These are phyloP conservation scores for Pythium biforme DNA, from an alignment of 352 stramenopile genomes.

Conservation along the genomic window DNA sequence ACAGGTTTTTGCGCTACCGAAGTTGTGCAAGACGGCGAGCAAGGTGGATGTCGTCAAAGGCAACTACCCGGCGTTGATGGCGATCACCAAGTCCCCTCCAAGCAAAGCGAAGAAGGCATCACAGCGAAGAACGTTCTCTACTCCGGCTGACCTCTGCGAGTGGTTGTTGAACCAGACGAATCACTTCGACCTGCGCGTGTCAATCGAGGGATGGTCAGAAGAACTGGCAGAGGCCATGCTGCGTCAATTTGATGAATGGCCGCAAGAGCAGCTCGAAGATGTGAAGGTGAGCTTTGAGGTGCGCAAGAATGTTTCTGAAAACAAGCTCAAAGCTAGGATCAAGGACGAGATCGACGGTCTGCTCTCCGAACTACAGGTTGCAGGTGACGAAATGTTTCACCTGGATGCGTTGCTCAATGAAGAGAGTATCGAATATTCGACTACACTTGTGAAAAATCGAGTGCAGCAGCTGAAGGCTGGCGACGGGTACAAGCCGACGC, in stretches of 20 bases:
- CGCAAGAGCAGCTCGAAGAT: slow-evolving; percentile 2
- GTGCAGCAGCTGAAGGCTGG: neutral
- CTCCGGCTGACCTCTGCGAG: neutral
- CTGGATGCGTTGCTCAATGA: neutral
- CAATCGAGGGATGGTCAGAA: neutral
- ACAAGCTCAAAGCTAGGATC: neutral
- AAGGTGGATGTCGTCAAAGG: slow-evolving; percentile 10
- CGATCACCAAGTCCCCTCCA: neutral
- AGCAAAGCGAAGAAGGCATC: slow-evolving; percentile 2
- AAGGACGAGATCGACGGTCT: neutral
- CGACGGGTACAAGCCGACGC: neutral
- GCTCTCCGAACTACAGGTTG: neutral
- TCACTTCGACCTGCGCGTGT: slow-evolving; percentile 5
- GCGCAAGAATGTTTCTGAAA: neutral
- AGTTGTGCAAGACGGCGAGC: neutral
- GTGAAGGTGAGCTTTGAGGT: neutral
- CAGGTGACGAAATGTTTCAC: slow-evolving; percentile 4
- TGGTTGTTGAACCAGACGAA: slow-evolving; percentile 1
- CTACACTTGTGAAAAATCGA: neutral
- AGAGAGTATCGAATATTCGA: neutral
- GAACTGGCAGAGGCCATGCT: neutral
- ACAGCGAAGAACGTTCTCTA: neutral
- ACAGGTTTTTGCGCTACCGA: slow-evolving; percentile 1
- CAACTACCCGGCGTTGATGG: slow-evolving; percentile 7
- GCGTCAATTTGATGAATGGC: neutral